Base-by-base conservation (phyloP, 495 filamentous ascomycete species). In the Trichoderma parareesei region DNA sequence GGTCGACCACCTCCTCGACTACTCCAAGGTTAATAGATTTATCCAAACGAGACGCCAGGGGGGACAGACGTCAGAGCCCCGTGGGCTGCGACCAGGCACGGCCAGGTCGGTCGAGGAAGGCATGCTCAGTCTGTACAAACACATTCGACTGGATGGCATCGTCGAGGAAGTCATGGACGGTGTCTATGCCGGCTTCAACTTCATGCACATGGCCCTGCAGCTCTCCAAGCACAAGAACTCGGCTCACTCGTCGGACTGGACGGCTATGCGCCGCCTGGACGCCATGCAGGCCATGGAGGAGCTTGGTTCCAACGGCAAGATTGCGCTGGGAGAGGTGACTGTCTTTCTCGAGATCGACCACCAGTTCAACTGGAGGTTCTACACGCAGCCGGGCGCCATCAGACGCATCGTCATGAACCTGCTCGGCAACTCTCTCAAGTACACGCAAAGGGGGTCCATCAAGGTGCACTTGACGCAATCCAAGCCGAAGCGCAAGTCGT, bases 391-490 rank as follows among this genome's bases (percentile, higher is more conserved):
- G 0, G 89, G 89, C 5, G 90, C 89, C 3, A 74, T 91, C 46
- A 82, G 88, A 18, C 84, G 91, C 3, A 83, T 92, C 49, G 82
- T 94, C 41, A 90, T 92, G 87, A 93, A 95, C 68, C 67, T 93
- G 2, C 87, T 91, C 64, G 88, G 91, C 18, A 95, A 95, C 72
- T 85, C 91, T 0, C 81, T 93, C 68, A 95, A 95, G 68, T 93
- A 91, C 68, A 92, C 87, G 6, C 79, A 79, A 8, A 73, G 78
- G 2, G 91, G 91, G 5, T 85, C 78, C 62, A 88, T 95, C 40
- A 80, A 81, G 5, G 73, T 93, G 14, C 81, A 74, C 0, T 72
- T 92, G 16, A 80, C 79, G 49, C 78, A 83, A 20, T 71, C 64
- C 53, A 76, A 40, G 18, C 66, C 64, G n/a, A 66, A 48, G 37